Evolutionary conservation across 805 yeast genomes (phyloP).

Genomic region (Lachancea mirantina): DNA sequence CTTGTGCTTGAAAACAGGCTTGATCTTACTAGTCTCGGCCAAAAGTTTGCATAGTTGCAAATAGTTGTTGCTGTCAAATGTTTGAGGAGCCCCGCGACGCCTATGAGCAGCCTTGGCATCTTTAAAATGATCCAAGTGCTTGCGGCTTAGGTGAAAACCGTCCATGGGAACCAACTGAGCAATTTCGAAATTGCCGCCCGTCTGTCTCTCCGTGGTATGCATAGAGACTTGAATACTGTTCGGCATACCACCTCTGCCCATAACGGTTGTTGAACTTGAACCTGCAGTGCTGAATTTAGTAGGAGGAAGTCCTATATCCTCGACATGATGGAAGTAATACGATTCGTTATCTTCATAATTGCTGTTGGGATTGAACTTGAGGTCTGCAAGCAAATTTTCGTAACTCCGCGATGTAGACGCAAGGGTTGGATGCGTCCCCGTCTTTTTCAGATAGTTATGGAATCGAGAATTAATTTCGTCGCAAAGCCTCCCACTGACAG

Average conservation of each 20-base stretch:
- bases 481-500: conserved; percentile 47
- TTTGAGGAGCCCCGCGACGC: conserved; percentile 78
- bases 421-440: conserved; percentile 7
- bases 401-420: not conserved
- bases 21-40: conserved; percentile 14
- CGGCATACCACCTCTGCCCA: conserved; percentile 28
- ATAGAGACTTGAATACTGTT: conserved; percentile 18
- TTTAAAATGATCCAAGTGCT: conserved; percentile 39
- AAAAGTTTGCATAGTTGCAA: conserved; percentile 19
- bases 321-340: conserved; percentile 18
- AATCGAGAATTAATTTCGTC: conserved; percentile 33
- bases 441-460: conserved; percentile 8
- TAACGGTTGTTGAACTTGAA: conserved; percentile 14
- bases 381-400: too few relatives aligned
- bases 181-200: conserved; percentile 15
- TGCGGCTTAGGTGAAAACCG: conserved; percentile 62
- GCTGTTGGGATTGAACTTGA: not conserved
- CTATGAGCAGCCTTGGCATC: conserved; percentile 51
- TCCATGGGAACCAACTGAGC: conserved; percentile 62
- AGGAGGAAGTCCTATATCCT: conserved; percentile 18
- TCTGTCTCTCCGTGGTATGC: not conserved
- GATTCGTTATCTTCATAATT: conserved; percentile 7
- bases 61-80: conserved; percentile 59
- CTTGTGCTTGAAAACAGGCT: conserved; percentile 13
- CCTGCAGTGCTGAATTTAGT: conserved; percentile 19